Base-by-base conservation (phyloP, 345 rosid genomes). In the Anastatica hierochuntica region DNA sequence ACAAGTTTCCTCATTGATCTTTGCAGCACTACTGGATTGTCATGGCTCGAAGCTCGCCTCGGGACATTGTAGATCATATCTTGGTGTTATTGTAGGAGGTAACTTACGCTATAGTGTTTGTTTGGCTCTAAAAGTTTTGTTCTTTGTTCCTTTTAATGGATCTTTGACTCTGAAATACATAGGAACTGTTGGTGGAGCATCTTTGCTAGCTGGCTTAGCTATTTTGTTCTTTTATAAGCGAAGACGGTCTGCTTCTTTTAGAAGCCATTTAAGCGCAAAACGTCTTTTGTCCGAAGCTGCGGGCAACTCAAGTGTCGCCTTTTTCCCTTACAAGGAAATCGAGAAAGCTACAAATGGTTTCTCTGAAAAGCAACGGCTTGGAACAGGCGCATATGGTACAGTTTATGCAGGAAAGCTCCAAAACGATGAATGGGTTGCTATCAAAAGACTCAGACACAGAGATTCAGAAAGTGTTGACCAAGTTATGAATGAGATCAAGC, bases 401-500 rank as follows among this genome's bases (percentile, higher is more conserved):
- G 98, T 90, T 18, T 90, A 90, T 61, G 72, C 81, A 7, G 98
- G 92, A 35, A 87, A 79, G 56, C 87, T 90, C 39, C 73, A 76
- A 27, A 71, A 61, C 16, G 78, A 77, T 38, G 74, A 76, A 18
- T 84, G 73, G 80, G 96, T 87, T 43, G 98, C 98, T 17, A 84
- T 90, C 48, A 90, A 90, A 72, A 76, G 78, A 77, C 81, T 84
- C 36, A 80, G 76, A 66, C 75, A 80, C 18, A 75, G 77, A 68
- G 98, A 84, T 41, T 69, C 83, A 1, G 82, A 80, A 20, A 82
- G 96, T 56, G 50, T 87, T 18, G 95, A 82, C 51, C 95, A 87
- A 77, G 95, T 87, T 56, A 76, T 80, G 92, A 90, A 90, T 35
- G 98, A 90, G 76, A 81, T 90, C 63, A 90, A 84, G 76, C 98